Conservation (phyloP, 257 asterid species). For the Penstemon eatonii region DNA sequence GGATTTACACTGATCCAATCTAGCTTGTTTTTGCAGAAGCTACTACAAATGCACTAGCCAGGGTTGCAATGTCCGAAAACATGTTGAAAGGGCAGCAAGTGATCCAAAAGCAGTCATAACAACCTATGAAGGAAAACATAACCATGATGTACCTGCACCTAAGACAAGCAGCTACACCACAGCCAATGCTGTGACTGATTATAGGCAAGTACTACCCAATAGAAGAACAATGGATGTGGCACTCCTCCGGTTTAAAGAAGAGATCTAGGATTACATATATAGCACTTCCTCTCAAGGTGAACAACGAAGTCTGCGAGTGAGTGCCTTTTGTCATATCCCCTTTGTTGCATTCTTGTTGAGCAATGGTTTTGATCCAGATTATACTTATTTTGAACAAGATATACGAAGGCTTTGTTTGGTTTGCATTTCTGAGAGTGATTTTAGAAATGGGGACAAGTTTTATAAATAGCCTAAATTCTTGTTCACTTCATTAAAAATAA, state of each 20-base stretch:
- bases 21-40: constrained; percentile 59
- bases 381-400: not conserved
- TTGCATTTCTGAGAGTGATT: too few relatives aligned
- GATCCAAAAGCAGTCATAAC: constrained; percentile 89
- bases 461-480: too few relatives aligned
- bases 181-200: constrained; percentile 39
- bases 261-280: constrained; percentile 30
- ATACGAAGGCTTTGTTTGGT: too few relatives aligned
- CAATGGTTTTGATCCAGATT: constrained; percentile 28
- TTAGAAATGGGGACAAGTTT: too few relatives aligned
- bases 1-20: not conserved
- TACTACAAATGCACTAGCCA: constrained; percentile 83
- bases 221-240: constrained; percentile 30
- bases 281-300: constrained; percentile 25
- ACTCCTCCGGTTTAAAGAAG: constrained; percentile 69
- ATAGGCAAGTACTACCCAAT: not conserved
- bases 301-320: too few relatives aligned
- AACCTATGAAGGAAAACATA: constrained; percentile 87
- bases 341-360: constrained; percentile 20
- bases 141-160: constrained; percentile 80
- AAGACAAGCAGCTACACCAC: constrained; percentile 37
- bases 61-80: constrained; percentile 86
- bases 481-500: too few relatives aligned
- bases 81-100: constrained; percentile 84
- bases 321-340: too few relatives aligned